Evolutionary conservation across 2,329 filamentous ascomycete genomes (phyloP), one percentile per base, ranked within the genome.

Genomic region (Penicillium capsulatum): DNA sequence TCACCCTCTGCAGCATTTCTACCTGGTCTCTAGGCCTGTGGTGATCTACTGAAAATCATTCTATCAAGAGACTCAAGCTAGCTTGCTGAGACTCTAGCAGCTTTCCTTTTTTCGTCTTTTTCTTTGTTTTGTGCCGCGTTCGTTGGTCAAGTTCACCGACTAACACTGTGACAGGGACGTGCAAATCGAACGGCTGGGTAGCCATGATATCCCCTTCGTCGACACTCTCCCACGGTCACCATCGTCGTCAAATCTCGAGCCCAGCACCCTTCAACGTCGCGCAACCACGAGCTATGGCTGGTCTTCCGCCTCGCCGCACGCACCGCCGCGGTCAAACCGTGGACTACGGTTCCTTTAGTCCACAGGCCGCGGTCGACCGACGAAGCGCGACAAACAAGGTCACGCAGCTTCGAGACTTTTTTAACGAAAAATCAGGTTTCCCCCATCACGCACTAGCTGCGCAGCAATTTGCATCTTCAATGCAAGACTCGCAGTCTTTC

Each of bases 241-340:
- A n/a, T n/a, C n/a, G 86, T 67, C 84, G 89, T 71, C 88, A 94
- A 74, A 83, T 86, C 61, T 95, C 89, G 60, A 91, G 86, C 61
- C 86, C 86, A 51, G 79, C 77, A 67, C 79, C 77, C 65, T 86
- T 86, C 70, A 86, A 91, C 65, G 79, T 80, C 59, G 77, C 80
- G 63, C 38, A 27, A 38, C 31, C 29, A 27, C 17, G 26, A 32
- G 79, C 81, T 57, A 53, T 73, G 78, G 67, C 72, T 70, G 57
- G 65, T 69, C 65, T 73, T 71, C 64, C 66, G 65, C 55, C 47
- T 27, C 44, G 40, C 40, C 48, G 52, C 31, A 71, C 74, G 64
- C 86, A 94, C 70, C 83, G 87, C 68, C 79, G 87, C 65, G 90
- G 89, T 60, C 80, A 90, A 70, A 92, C 86, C 71, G 75, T 94